Base-by-base conservation (phyloP, 805 yeast genomes). In the Saccharomyces eubayanus region DNA sequence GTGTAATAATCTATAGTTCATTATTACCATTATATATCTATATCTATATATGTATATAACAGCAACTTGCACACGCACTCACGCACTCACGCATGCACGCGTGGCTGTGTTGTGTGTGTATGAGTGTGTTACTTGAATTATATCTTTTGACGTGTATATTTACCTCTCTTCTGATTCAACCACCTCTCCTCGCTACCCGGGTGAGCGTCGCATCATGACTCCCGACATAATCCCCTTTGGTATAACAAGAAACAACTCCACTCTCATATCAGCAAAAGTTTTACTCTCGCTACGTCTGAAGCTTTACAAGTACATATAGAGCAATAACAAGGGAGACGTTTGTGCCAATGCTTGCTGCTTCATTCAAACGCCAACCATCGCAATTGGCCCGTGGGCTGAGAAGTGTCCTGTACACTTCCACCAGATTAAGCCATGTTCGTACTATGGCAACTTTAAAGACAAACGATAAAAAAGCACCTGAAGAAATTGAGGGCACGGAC, bases 401-500 rank as follows among this genome's bases (percentile, higher is more conserved):
- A 36, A 3, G 24, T 36, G 43, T 36, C 20, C 43, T 36, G 10
- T 24, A 16, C 43, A 36, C 43, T 6, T 16, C 43, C 21, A 16
- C 43, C 21, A 36, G 43, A 11, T 8, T 36, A 36, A 21, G 43
- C 24, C 43, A 36, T 36, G 11, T 36, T 36, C 43, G 43, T 36
- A 36, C 43, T 8, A 36, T 36, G 43, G 43, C 24, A 16, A 36
- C 43, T 36, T 36, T 36, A n/a, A 36, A 36, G 20, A 36, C 43
- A 16, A 36, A 16, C 24, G 43, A 36, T 36, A 36, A 36, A 5
- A 36, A 36, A 11, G 43, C 43, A 10, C 43, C 43, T n/a, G 43
- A 36, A 11, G 43, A 36, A 6, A 36, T 36, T 12, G 59, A 52
- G n/a, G 67, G 62, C 49, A 45, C 53, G 1, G 73, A 71, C 46